Conservation (phyloP, 2,329 filamentous ascomycete genomes). For the Nemania serpens region DNA sequence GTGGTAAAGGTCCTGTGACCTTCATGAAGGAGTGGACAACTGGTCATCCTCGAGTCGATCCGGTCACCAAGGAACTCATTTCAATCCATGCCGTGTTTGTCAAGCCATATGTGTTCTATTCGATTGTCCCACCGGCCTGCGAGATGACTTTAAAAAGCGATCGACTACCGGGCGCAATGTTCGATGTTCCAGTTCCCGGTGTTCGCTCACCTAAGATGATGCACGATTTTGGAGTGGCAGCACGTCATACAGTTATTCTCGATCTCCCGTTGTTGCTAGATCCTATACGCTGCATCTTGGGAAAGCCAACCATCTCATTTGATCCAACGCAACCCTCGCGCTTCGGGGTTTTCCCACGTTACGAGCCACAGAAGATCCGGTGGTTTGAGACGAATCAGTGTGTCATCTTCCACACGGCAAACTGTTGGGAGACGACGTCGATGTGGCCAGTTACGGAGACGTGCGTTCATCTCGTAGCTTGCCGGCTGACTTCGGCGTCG, state of each 20-base stretch:
- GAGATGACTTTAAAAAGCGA: constrained; percentile 32
- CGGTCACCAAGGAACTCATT: constrained; percentile 65
- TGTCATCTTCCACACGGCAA: constrained; percentile 74
- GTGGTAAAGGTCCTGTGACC: constrained; percentile 58
- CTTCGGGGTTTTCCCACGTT: constrained; percentile 70
- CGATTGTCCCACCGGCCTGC: constrained; percentile 44
- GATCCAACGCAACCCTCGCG: constrained; percentile 61
- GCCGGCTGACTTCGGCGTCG: constrained; percentile 68
- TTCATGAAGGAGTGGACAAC: constrained; percentile 76
- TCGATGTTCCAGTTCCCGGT: constrained; percentile 64
- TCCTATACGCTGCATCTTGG: constrained; percentile 62
- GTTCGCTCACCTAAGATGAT: constrained; percentile 71
- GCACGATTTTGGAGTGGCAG: constrained; percentile 75
- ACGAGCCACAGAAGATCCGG: constrained; percentile 57
- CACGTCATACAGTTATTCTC: constrained; percentile 66
- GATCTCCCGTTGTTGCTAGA: constrained; percentile 70
- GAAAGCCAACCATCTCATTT: constrained; percentile 62
- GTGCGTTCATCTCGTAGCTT: constrained; percentile 67
- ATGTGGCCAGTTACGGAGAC: constrained; percentile 36
- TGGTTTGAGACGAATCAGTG: constrained; percentile 73
- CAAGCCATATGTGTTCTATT: constrained; percentile 70
- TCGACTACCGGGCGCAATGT: constrained; percentile 37
- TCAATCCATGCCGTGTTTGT: constrained; percentile 70
- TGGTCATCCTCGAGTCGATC: constrained; percentile 70
- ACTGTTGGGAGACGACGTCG: constrained; percentile 65